Conservation (phyloP, 805 yeast genomes). For the Clavispora carvajalis region DNA sequence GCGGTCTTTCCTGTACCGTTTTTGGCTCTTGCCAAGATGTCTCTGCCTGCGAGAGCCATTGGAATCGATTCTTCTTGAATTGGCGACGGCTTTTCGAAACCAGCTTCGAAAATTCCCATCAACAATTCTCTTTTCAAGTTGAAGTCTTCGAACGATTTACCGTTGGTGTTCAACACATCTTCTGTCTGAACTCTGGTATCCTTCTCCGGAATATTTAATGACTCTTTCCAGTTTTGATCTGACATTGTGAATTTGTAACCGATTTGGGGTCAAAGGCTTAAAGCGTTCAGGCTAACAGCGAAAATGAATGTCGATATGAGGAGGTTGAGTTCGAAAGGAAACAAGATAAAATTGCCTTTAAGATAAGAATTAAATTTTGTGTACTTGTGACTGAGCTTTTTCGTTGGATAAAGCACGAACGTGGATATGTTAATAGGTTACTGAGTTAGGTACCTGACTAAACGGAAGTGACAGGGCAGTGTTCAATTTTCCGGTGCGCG, state of each 20-base stretch:
- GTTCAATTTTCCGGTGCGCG: not conserved
- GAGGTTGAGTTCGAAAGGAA: not conserved
- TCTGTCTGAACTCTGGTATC: constrained; percentile 97
- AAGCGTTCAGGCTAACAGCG: not conserved
- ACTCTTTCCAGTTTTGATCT: constrained; percentile 55
- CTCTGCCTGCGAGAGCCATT: constrained; percentile 91
- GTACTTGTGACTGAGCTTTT: not conserved
- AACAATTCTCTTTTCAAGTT: constrained; percentile 84
- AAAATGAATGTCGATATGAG: not conserved
- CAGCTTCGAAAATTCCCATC: constrained; percentile 99
- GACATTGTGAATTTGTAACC: constrained; percentile 8
- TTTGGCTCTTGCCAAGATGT: constrained; percentile 94
- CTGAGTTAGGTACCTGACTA: not conserved
- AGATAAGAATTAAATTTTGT: not conserved
- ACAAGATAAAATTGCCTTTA: not conserved
- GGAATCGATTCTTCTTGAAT: constrained; percentile 97
- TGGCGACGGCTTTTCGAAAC: constrained; percentile 96
- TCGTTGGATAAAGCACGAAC: not conserved
- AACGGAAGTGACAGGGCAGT: not conserved
- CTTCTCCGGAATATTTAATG: constrained; percentile 70
- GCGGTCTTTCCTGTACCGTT: constrained; percentile 99
- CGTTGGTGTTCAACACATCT: constrained; percentile 88
- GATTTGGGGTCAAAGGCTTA: not conserved
- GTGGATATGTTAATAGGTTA: not conserved
- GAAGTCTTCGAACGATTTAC: constrained; percentile 87